These are phyloP conservation scores for Exophiala bonariae DNA, from an alignment of 2,329 filamentous ascomycete species.

Conservation along the genomic window DNA sequence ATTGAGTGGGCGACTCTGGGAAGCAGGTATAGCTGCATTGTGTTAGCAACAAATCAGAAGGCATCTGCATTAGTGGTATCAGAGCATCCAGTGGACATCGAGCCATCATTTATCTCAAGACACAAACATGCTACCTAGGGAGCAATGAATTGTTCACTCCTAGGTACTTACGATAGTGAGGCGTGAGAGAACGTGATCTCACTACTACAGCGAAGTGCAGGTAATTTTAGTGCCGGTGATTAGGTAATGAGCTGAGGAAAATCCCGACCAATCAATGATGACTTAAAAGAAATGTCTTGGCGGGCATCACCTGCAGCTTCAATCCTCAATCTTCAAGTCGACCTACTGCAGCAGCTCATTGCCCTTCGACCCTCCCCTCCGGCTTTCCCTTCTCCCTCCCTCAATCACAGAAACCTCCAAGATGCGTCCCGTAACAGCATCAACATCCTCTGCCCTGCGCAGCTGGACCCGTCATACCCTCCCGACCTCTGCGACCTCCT, in stretches of 20 bases:
- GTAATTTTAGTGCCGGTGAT: too few species aligned
- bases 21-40: too few species aligned
- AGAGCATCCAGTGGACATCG: too few species aligned
- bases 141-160: too few species aligned
- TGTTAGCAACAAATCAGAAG: too few species aligned
- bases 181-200: too few species aligned
- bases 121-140: too few species aligned
- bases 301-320: neutral
- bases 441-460: slow-evolving; percentile 70
- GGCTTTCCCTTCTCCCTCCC: slow-evolving; percentile 13
- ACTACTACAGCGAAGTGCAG: slow-evolving; percentile 2
- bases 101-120: too few species aligned
- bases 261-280: slow-evolving; percentile 2
- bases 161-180: too few species aligned
- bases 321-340: slow-evolving; percentile 5
- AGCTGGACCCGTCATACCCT: slow-evolving; percentile 49
- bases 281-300: neutral
- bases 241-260: neutral
- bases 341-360: too few species aligned
- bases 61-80: too few species aligned
- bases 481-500: slow-evolving; percentile 32
- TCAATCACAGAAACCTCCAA: slow-evolving; percentile 31
- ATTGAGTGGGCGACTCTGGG: too few species aligned
- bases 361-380: slow-evolving; percentile 12
- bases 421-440: slow-evolving; percentile 70